phyloP scores from a whole-genome alignment of 2,329 filamentous ascomycete species.

The Cytospora paraplurivora region DNA sequence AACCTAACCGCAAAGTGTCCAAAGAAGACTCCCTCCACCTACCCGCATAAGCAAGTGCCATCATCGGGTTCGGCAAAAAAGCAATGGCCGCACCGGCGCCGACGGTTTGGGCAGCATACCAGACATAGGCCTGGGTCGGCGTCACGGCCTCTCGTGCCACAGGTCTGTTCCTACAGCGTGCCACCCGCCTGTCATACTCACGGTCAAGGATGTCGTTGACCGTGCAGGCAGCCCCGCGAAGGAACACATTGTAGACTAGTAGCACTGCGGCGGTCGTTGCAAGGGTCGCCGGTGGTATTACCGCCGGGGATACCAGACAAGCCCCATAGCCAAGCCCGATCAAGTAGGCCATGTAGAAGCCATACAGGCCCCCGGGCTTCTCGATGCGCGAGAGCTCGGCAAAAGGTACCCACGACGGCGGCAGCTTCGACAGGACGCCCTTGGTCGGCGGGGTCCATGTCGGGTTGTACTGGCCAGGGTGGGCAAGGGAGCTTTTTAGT shows the following conservation, averaged over 20 bases:
- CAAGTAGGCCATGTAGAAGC: conserved; percentile 33
- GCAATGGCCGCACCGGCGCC: conserved; percentile 36
- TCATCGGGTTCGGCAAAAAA: conserved; percentile 45
- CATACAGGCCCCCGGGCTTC: conserved; percentile 31
- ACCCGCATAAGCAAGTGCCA: conserved; percentile 45
- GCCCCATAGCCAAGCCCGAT: conserved; percentile 31
- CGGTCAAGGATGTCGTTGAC: conserved; percentile 55
- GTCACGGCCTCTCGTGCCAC: conserved; percentile 51
- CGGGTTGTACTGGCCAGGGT: too few relatives aligned
- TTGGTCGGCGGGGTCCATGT: conserved; percentile 20
- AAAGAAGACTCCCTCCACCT: conserved; percentile 13
- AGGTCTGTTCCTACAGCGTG: conserved; percentile 48
- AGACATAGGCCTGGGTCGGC: conserved; percentile 38
- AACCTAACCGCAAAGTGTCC: too few relatives aligned
- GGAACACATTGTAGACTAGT: conserved; percentile 39
- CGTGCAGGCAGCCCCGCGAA: conserved; percentile 51
- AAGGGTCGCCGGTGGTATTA: conserved; percentile 3
- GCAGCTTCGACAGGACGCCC: conserved; percentile 23
- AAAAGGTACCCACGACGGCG: conserved; percentile 30
- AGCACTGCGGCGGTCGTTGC: conserved; percentile 24
- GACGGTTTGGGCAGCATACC: conserved; percentile 45
- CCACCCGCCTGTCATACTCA: conserved; percentile 50
- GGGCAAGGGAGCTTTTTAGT: too few relatives aligned
- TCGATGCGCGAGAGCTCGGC: conserved; percentile 33
- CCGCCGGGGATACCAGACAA: conserved; percentile 25